Base-by-base conservation (phyloP, 1,284 basidiomycete species). In the Cutaneotrichosporon sp. region DNA sequence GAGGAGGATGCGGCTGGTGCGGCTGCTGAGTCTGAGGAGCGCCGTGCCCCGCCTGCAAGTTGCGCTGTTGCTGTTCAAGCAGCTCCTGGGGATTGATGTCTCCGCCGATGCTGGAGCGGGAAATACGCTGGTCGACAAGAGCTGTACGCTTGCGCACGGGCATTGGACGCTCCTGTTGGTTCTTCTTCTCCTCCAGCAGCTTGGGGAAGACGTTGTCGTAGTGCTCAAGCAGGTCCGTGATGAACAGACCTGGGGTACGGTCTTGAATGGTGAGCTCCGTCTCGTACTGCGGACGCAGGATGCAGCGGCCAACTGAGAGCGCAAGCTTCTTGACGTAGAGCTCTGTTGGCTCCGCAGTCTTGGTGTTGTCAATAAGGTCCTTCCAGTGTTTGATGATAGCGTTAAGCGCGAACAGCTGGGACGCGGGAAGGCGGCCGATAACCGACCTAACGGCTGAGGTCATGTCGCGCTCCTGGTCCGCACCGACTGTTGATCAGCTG, bases 91-190 rank as follows among this genome's bases (percentile, higher is more conserved):
- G 68, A 50, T 81, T 78, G 16, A 60, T 43, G 12, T 73, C 70
- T 3, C 72, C 75, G 17, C 76, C 76, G 50, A 81, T 68, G 42
- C 76, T 75, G 42, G 75, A 76, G 29, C 89, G 79, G 5, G 70
- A 72, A 22, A 89, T 80, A 43, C 90, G 84, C 83, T 92, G 85
- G 74, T 97, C 93, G 39, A 96, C 79, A 0, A 87, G 86, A 0
- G 86, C 85, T 1, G 92, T 94, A 47, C 89, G 85, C 68, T 93
- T 94, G 39, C 91, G 82, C 20, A 84, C 70, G 5, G 89, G 90
- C 49, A 87, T 79, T 54, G 83, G 84, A 44, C 90, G 84, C 61
- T 89, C 88, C 0, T 86, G 84, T 66, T 94, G 90, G 37, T 84
- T 83, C 62, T 86, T 87, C 79, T 93, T 94, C 67, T 83, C 84